Conservation (phyloP, 768 basidiomycete genomes). For the Calocera cornea region DNA sequence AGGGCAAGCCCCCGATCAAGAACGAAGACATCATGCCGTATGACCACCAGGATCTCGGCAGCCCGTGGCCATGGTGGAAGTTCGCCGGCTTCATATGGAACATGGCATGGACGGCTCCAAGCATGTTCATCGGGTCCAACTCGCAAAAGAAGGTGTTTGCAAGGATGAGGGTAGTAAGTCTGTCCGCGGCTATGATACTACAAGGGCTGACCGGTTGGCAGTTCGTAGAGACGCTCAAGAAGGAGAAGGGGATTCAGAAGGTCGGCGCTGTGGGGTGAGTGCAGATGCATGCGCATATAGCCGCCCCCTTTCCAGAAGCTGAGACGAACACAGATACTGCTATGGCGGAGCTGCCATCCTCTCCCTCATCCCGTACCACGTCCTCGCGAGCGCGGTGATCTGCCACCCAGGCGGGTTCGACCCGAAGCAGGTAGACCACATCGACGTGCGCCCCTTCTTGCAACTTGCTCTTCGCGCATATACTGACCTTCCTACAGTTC, state of each 20-base stretch:
- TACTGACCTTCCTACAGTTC: background rate
- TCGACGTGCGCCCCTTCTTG: background rate
- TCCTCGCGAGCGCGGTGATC: background rate
- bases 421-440: background rate
- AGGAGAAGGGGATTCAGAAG: constrained; percentile 29
- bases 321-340: background rate
- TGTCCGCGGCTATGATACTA: background rate
- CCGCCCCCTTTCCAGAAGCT: background rate
- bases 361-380: background rate
- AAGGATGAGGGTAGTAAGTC: background rate
- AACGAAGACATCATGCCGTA: constrained; percentile 2
- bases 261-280: constrained; percentile 34
- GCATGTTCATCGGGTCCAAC: background rate
- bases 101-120: background rate
- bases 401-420: background rate
- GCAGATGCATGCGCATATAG: background rate
- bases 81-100: background rate
- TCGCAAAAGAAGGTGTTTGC: background rate
- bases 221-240: constrained; percentile 29
- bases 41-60: background rate
- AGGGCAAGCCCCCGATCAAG: background rate
- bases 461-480: background rate
- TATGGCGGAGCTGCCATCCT: background rate
- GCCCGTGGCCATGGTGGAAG: background rate
- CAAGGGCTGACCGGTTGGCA: constrained; percentile 7